These are phyloP conservation scores for Hymenoscyphus fructigenus DNA, from an alignment of 2,329 filamentous ascomycete species.

Conservation along the genomic window DNA sequence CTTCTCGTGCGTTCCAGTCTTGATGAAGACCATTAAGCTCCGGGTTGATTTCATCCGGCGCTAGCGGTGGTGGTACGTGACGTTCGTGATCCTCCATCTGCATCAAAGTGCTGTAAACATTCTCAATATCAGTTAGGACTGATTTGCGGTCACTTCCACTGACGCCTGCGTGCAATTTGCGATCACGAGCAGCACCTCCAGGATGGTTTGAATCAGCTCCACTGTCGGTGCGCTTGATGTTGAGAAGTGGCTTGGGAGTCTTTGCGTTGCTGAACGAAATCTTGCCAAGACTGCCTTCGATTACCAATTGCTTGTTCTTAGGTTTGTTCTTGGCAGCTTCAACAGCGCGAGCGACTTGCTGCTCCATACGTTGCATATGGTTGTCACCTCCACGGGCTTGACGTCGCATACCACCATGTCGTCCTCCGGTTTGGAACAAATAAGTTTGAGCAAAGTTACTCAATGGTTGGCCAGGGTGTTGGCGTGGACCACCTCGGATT, in stretches of 20 bases:
- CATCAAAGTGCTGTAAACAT: conserved; percentile 86
- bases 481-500: conserved; percentile 84
- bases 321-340: conserved; percentile 97
- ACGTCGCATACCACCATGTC: conserved; percentile 71
- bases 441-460: conserved; percentile 98
- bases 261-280: conserved; percentile 99
- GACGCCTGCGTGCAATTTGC: conserved; percentile 45
- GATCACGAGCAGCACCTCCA: conserved; percentile 45
- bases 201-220: conserved; percentile 57
- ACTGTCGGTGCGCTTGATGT: conserved; percentile 85
- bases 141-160: conserved; percentile 75
- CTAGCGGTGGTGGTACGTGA: conserved; percentile 64
- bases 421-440: conserved; percentile 87
- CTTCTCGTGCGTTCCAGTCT: conserved; percentile 73
- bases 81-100: conserved; percentile 91
- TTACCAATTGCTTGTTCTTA: conserved; percentile 95
- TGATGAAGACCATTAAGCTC: conserved; percentile 72
- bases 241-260: conserved; percentile 90
- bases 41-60: conserved; percentile 62
- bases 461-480: conserved; percentile 88
- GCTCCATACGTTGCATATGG: conserved; percentile 98
- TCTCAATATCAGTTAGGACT: conserved; percentile 82
- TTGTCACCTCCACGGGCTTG: conserved; percentile 86
- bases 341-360: conserved; percentile 95
- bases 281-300: conserved; percentile 94